Base-by-base conservation (phyloP, 2,329 filamentous ascomycete genomes). In the Trichoderma guizhouense region DNA sequence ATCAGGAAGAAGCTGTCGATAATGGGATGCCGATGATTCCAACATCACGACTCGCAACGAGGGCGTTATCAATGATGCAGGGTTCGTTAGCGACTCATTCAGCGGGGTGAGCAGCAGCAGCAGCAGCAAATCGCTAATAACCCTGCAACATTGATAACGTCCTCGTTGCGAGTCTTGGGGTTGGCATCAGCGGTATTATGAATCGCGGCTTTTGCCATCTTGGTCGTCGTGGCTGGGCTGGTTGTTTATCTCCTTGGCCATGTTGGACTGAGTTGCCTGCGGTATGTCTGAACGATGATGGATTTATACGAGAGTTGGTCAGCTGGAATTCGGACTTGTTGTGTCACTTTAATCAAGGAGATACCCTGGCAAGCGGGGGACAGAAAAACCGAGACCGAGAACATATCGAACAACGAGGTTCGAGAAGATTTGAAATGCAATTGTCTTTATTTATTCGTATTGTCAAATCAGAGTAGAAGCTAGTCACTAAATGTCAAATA, bases 401-500 rank as follows among this genome's bases (percentile, higher is more conserved):
- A 34, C 3, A 34, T 34, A 5, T 34, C 32, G 12, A 34, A n/a
- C n/a, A n/a, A n/a, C 43, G 2, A 21, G n/a, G 8, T 11, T 21
- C 8, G 11, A n/a, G 3, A 21, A 21, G n/a, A 21, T 12, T 51
- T 21, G 9, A 5, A 32, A n/a, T 58, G 30, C 3, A 28, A 4
- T 7, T 11, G 55, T 28, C 26, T 21, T 55, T 32, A n/a, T 43
- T 26, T 18, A 21, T 39, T 36, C 21, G 8, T 39, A 5, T 15
- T 39, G 5, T 24, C 14, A 32, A 18, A 34, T 21, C 21, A 7
- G 24, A 30, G 24, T 6, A 12, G 14, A 14, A 32, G 9, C 18
- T n/a, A 24, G 11, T 11, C 11, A 36, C 36, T 72, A 92, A 67
- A 91, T 83, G 76, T 91, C 89, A 78, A 91, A 91, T 30, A 91